Percentiles rank a stretch among this genome's conserved stretches.
phyloP scores from a whole-genome alignment of 352 stramenopile genomes.

The Phytophthora sp. region DNA sequence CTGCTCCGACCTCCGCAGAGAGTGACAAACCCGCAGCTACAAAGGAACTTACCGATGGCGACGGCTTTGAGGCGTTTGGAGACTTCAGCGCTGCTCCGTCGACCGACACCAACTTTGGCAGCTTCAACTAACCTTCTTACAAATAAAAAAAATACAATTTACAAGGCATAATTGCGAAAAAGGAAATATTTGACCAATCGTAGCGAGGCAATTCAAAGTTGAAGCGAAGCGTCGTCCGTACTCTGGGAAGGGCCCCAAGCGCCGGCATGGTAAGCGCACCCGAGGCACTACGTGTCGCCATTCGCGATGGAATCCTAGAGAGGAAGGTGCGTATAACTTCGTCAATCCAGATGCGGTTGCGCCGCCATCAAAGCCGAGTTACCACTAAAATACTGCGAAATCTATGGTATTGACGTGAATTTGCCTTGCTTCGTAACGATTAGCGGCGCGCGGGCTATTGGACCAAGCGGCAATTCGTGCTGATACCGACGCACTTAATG shows the following conservation, averaged over 20 bases:
- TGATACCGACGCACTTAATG: constrained; percentile 67
- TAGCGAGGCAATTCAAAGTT: constrained; percentile 13
- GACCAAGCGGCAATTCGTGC: constrained; percentile 82
- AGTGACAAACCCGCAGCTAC: constrained; percentile 8
- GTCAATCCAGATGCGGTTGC: background rate
- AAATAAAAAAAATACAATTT: constrained; percentile 23
- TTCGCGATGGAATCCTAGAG: constrained; percentile 68
- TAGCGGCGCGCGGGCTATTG: constrained; percentile 74
- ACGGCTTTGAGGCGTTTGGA: constrained; percentile 25
- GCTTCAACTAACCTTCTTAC: constrained; percentile 37
- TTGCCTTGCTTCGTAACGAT: constrained; percentile 19
- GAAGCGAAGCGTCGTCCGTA: constrained; percentile 39
- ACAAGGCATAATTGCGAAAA: too few relatives aligned
- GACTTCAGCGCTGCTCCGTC: constrained; percentile 34
- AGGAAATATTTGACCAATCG: constrained; percentile 10
- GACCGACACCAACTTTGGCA: constrained; percentile 25
- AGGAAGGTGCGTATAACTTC: constrained; percentile 47
- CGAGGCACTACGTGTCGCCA: constrained; percentile 59
- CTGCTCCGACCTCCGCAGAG: constrained; percentile 15
- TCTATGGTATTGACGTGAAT: background rate
- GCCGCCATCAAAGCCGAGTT: background rate
- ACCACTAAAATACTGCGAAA: constrained; percentile 20
- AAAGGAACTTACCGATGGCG: constrained; percentile 13
- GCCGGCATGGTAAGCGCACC: constrained; percentile 66
- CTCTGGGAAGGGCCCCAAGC: too few relatives aligned